A percentile compares a stretch with the other conserved stretches of the same genome.
Conservation (phyloP, 345 rosid genomes). For the Arabidopsis thaliana region DNA sequence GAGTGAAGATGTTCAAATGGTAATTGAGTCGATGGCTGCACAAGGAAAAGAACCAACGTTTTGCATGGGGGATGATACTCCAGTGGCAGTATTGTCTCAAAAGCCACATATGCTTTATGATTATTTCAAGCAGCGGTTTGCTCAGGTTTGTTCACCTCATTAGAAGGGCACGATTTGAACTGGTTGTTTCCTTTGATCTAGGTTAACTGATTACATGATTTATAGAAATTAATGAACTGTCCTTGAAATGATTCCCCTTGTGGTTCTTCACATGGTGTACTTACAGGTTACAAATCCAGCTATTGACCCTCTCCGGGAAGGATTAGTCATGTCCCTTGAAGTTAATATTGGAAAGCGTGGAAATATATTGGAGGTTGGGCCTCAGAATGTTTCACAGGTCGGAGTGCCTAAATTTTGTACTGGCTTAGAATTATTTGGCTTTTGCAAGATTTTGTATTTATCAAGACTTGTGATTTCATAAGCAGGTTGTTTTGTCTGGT, state of each 20-base stretch:
- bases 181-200: background rate
- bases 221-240: constrained; percentile 14
- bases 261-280: constrained; percentile 30
- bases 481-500: constrained; percentile 80
- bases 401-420: constrained; percentile 24
- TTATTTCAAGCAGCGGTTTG: constrained; percentile 99
- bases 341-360: constrained; percentile 93
- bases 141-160: constrained; percentile 70
- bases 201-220: background rate
- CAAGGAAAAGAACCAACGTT: constrained; percentile 99
- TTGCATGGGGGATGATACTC: constrained; percentile 99
- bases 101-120: constrained; percentile 95
- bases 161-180: constrained; percentile 4
- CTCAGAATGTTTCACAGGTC: constrained; percentile 97
- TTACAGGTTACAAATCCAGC: constrained; percentile 96
- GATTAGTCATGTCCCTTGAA: constrained; percentile 98
- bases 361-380: constrained; percentile 92
- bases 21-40: constrained; percentile 95
- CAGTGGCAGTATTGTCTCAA: constrained; percentile 89
- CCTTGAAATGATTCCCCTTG: constrained; percentile 23
- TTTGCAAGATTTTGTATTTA: constrained; percentile 29
- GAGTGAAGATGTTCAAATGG: constrained; percentile 99
- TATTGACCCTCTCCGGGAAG: constrained; percentile 97
- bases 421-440: constrained; percentile 16
- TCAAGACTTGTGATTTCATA: constrained; percentile 29